Evolutionary conservation across 2,329 filamentous ascomycete genomes (phyloP).

Genomic region (Ophiostoma quercus): DNA sequence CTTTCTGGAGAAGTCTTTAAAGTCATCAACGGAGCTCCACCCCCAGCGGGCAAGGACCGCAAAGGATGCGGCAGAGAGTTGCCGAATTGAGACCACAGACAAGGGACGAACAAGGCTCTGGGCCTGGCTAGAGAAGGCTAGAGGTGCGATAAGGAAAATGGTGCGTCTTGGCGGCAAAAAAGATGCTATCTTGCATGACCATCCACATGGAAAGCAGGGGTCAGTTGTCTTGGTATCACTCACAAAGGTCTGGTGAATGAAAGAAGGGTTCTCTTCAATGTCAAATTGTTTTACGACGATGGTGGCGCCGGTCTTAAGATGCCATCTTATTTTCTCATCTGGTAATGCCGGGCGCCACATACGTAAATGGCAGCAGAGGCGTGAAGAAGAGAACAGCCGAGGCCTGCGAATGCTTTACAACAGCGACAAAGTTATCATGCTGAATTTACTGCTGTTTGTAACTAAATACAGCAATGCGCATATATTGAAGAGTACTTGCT

Average conservation of each 20-base stretch:
- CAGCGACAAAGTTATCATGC: no score
- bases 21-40: background rate
- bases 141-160: background rate
- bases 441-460: no score
- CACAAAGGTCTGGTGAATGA: background rate
- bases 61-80: slow-evolving; percentile 11
- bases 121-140: background rate
- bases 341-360: background rate
- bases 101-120: slow-evolving; percentile 1
- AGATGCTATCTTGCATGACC: slow-evolving; percentile 7
- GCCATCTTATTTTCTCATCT: background rate
- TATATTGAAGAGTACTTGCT: no score
- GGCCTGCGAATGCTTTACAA: no score
- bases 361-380: background rate
- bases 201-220: slow-evolving; percentile 3
- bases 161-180: slow-evolving; percentile 1
- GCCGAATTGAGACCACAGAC: background rate
- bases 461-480: no score
- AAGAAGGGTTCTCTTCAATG: background rate
- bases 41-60: background rate
- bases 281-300: background rate
- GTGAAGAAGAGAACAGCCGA: no score
- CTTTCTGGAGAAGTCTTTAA: background rate
- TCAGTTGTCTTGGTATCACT: background rate
- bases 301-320: background rate